These are phyloP conservation scores for Pythium rhizo-oryzae DNA, from an alignment of 352 stramenopile genomes.

Conservation along the genomic window DNA sequence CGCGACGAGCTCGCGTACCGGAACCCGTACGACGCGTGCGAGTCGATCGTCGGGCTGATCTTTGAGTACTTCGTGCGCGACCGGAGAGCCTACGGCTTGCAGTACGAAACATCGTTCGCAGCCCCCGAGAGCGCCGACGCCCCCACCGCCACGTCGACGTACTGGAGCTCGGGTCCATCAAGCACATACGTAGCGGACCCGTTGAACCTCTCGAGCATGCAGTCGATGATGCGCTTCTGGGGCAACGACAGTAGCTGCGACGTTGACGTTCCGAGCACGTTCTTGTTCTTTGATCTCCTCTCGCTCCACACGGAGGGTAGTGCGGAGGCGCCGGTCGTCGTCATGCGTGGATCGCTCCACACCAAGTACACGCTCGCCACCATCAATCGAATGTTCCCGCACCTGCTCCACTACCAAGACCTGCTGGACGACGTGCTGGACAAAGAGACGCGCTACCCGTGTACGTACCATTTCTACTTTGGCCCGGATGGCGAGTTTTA, in stretches of 20 bases:
- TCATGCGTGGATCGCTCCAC: conserved; percentile 36
- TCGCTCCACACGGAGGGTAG: conserved; percentile 17
- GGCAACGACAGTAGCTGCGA: not conserved
- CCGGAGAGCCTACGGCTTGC: conserved; percentile 14
- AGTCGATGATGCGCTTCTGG: not conserved
- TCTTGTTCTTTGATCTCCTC: conserved; percentile 28
- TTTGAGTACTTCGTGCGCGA: conserved; percentile 24
- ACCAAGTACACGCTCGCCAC: conserved; percentile 47
- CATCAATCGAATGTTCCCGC: conserved; percentile 55
- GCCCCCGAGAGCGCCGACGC: not conserved
- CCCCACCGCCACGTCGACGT: no score
- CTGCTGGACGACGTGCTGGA: conserved; percentile 55
- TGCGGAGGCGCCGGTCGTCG: conserved; percentile 14
- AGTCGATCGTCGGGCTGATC: conserved; percentile 14
- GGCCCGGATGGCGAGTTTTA: conserved; percentile 20
- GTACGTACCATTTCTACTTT: conserved; percentile 49
- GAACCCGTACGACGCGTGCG: conserved; percentile 13
- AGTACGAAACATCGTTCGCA: conserved; percentile 18
- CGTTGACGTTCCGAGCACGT: not conserved
- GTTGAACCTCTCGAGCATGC: conserved; percentile 3
- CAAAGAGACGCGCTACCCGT: conserved; percentile 42
- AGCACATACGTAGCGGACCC: not conserved
- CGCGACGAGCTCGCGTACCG: conserved; percentile 33
- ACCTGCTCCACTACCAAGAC: conserved; percentile 35
- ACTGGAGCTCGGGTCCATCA: no score